These are phyloP conservation scores for Trametes cingulata DNA, from an alignment of 768 basidiomycete species.

Conservation along the genomic window DNA sequence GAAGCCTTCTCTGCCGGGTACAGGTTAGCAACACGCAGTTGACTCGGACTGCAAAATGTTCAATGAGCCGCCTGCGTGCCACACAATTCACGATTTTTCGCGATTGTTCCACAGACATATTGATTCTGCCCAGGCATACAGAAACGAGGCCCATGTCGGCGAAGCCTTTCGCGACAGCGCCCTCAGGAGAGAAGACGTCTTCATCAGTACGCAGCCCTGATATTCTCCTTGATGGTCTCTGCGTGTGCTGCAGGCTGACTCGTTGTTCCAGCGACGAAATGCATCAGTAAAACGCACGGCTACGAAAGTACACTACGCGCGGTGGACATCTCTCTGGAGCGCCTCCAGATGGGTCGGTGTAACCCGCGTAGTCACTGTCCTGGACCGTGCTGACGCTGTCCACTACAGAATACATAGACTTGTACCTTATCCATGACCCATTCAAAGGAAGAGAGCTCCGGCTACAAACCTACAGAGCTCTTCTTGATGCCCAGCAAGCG, in stretches of 20 bases:
- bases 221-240: neutral
- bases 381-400: neutral
- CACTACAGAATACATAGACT: conserved; percentile 43
- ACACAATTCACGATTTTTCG: too few relatives aligned
- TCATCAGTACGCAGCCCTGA: conserved; percentile 46
- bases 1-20: conserved; percentile 72
- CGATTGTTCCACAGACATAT: conserved; percentile 50
- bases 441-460: conserved; percentile 39
- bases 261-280: conserved; percentile 61
- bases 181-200: conserved; percentile 57
- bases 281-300: conserved; percentile 60
- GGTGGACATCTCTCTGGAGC: conserved; percentile 60
- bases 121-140: conserved; percentile 73
- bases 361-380: conserved; percentile 7
- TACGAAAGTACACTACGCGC: conserved; percentile 64
- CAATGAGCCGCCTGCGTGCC: too few relatives aligned
- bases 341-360: conserved; percentile 54
- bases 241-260: neutral
- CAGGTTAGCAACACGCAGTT: conserved; percentile 29
- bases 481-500: conserved; percentile 35
- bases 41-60: too few relatives aligned
- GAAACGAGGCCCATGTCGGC: conserved; percentile 66
- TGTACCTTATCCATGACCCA: conserved; percentile 50
- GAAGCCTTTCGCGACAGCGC: conserved; percentile 58
- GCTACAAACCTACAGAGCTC: conserved; percentile 42